Conservation (phyloP, 495 filamentous ascomycete genomes). For the Talaromyces wortmannii region DNA sequence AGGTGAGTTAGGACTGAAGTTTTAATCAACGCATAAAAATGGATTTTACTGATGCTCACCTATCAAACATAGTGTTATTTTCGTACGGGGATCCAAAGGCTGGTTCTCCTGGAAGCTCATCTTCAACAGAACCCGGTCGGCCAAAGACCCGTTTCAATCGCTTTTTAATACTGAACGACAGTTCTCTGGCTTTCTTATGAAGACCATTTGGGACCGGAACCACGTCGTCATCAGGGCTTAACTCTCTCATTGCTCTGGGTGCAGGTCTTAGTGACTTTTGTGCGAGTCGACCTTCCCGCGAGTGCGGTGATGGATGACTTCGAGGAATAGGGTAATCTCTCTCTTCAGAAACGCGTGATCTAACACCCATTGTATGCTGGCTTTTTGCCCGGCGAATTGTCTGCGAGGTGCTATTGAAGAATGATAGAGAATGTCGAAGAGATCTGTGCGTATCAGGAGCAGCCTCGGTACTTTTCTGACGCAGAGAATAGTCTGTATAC, state of each 20-base stretch:
- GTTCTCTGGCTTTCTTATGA: slow-evolving; percentile 47
- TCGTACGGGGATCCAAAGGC: slow-evolving; percentile 20
- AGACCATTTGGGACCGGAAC: slow-evolving; percentile 30
- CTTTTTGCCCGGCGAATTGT: slow-evolving; percentile 22
- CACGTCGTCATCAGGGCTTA: slow-evolving; percentile 20
- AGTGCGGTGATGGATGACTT: slow-evolving; percentile 42
- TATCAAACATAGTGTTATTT: neutral
- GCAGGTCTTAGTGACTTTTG: slow-evolving; percentile 55
- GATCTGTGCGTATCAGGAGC: slow-evolving; percentile 18
- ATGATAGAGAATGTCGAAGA: slow-evolving; percentile 55
- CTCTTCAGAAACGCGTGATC: slow-evolving; percentile 27
- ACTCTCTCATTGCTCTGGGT: slow-evolving; percentile 43
- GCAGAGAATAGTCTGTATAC: slow-evolving; percentile 5
- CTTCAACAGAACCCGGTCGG: slow-evolving; percentile 31
- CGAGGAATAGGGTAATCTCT: slow-evolving; percentile 16
- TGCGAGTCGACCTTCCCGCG: slow-evolving; percentile 30
- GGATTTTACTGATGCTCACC: neutral
- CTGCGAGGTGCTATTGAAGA: slow-evolving; percentile 35
- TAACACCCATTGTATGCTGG: slow-evolving; percentile 42
- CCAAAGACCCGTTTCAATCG: slow-evolving; percentile 55
- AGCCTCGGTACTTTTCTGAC: neutral
- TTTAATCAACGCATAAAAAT: too few species aligned
- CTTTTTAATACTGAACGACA: slow-evolving; percentile 55
- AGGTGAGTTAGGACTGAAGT: slow-evolving; percentile 4
- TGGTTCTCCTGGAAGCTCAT: slow-evolving; percentile 39